These are phyloP conservation scores for Solanum rostratum DNA, from an alignment of 257 asterid species.

Conservation along the genomic window DNA sequence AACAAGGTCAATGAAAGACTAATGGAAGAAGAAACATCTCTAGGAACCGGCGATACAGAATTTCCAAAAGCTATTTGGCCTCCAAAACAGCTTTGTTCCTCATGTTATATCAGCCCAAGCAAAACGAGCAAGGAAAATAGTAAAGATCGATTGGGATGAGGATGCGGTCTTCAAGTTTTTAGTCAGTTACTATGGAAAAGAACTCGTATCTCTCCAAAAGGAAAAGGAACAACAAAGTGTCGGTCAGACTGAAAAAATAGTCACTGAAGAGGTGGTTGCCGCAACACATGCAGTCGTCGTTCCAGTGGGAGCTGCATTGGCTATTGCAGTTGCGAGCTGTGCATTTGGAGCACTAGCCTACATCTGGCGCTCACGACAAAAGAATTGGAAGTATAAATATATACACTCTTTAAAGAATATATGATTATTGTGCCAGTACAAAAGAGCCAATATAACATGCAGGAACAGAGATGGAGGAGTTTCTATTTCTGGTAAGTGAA, in stretches of 20 bases:
- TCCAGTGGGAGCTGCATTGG: constrained; percentile 91
- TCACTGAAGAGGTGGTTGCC: constrained; percentile 35
- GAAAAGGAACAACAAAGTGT: constrained; percentile 31
- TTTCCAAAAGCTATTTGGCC: constrained; percentile 82
- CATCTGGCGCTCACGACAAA: constrained; percentile 88
- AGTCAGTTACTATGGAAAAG: constrained; percentile 49
- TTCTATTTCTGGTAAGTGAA: constrained; percentile 23
- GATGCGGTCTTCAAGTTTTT: constrained; percentile 52
- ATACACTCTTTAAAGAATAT: constrained; percentile 63
- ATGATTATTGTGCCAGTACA: constrained; percentile 17
- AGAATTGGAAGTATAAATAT: constrained; percentile 84
- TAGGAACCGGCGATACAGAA: constrained; percentile 60
- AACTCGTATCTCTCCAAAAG: constrained; percentile 33
- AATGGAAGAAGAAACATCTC: constrained; percentile 56
- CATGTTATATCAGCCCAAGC: constrained; percentile 33
- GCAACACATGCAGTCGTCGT: constrained; percentile 56
- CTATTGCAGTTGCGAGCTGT: constrained; percentile 87
- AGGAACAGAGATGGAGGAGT: not conserved
- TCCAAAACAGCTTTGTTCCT: constrained; percentile 61
- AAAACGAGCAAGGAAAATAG: not conserved
- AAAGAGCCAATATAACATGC: not conserved
- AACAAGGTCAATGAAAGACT: constrained; percentile 73
- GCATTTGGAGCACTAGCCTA: constrained; percentile 89
- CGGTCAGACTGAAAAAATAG: constrained; percentile 1
- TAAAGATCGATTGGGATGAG: constrained; percentile 36